Percentiles rank a stretch among this genome's conserved stretches.
These are phyloP conservation scores for Apostasia ramifera DNA, from an alignment of 106 monocot genomes.

Conservation along the genomic window DNA sequence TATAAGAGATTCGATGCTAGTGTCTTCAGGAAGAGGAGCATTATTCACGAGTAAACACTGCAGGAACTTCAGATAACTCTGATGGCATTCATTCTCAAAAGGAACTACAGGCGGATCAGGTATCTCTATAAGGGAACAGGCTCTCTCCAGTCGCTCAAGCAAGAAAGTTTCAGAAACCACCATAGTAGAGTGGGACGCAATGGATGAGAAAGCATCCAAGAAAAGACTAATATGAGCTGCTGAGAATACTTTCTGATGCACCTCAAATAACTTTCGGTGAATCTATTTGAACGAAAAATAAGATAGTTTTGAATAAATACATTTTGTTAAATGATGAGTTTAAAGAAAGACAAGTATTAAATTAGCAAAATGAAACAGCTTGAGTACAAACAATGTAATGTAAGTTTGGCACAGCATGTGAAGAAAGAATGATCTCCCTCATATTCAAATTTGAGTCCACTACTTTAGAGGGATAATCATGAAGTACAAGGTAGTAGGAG, in stretches of 20 bases:
- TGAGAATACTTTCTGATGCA: constrained; percentile 34
- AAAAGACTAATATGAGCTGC: constrained; percentile 39
- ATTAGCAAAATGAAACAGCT: too few relatives aligned
- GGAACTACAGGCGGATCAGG: constrained; percentile 76
- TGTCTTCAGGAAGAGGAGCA: constrained; percentile 21
- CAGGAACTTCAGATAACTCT: constrained; percentile 58
- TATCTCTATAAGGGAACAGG: constrained; percentile 65
- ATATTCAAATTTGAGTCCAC: too few relatives aligned
- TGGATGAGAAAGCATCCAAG: constrained; percentile 58
- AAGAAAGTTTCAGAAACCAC: constrained; percentile 31
- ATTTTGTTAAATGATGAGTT: too few relatives aligned
- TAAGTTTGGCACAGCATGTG: too few relatives aligned
- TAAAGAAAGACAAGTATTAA: too few relatives aligned
- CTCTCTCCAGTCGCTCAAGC: constrained; percentile 53
- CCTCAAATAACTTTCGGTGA: constrained; percentile 55
- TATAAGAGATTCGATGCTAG: constrained; percentile 43
- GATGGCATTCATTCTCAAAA: constrained; percentile 78
- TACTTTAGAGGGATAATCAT: too few relatives aligned
- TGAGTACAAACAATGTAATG: too few relatives aligned
- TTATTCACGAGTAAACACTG: constrained; percentile 29
- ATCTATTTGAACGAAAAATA: constrained; percentile 26
- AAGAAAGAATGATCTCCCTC: too few relatives aligned
- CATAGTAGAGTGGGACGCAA: constrained; percentile 63
- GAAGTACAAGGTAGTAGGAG: too few relatives aligned
- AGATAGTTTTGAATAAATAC: background rate